phyloP scores from a whole-genome alignment of 2,329 filamentous ascomycete species.

The Penicillium vulpinum region DNA sequence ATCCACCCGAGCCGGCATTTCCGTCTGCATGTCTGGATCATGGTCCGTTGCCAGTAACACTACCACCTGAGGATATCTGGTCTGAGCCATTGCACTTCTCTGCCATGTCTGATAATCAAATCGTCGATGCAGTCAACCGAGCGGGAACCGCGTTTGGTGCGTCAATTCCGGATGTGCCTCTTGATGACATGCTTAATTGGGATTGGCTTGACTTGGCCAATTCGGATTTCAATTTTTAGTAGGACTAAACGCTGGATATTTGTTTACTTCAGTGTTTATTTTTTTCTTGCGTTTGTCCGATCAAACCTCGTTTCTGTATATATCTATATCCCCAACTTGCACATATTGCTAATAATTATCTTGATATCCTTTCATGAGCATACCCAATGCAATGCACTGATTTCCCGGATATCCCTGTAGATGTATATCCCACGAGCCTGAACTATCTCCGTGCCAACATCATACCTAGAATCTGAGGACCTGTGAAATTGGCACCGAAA shows the following conservation, averaged over 20 bases:
- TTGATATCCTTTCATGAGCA: neutral
- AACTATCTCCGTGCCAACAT: neutral
- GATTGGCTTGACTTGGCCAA: constrained; percentile 55
- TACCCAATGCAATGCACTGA: neutral
- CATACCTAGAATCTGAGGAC: no score
- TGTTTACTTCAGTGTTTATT: neutral
- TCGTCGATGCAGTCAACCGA: constrained; percentile 65
- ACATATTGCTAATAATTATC: neutral
- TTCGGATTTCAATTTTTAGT: constrained; percentile 31
- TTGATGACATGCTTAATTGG: constrained; percentile 61
- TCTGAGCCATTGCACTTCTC: constrained; percentile 62
- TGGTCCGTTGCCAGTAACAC: constrained; percentile 17
- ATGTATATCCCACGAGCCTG: neutral
- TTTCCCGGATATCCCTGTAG: neutral
- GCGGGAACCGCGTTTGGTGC: constrained; percentile 61
- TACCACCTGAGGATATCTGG: constrained; percentile 41
- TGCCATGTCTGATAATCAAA: constrained; percentile 69
- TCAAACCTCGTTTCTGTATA: neutral
- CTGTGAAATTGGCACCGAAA: no score
- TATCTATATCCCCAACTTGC: neutral
- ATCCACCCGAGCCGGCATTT: constrained; percentile 14
- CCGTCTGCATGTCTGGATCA: constrained; percentile 11
- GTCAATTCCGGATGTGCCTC: constrained; percentile 56
- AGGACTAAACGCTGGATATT: neutral
- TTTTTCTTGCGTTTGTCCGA: neutral